Base-by-base conservation (phyloP, 345 rosid genomes). In the Trapa incisa region DNA sequence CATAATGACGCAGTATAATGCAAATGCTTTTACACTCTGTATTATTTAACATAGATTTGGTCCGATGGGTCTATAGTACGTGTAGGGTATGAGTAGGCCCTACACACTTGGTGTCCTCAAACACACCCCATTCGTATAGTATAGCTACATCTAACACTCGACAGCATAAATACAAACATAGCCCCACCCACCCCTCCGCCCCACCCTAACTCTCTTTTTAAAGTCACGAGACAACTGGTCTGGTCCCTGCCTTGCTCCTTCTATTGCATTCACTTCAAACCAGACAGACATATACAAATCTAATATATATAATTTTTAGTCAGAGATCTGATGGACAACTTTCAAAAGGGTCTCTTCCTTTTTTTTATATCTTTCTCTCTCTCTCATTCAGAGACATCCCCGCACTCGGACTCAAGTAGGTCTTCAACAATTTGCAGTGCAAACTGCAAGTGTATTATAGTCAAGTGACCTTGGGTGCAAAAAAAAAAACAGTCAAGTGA, bases 281-380 rank as follows among this genome's bases (percentile, higher is more conserved):
- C 43, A 3, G 43, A 41, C 43, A 41, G 4, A 0, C 2, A 41
- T 41, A 41, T 22, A 22, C 29, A 22, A 22, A 22, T 22, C 29
- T 22, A 22, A 22, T 22, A 22, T 22, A 22, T 22, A 22, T 22
- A 22, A 22, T 22, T 22, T 22, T 22, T 22, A 22, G 29, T 22
- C 29, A 22, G 29, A 22, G 29, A 82, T 88, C 98, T 90, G 97
- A 90, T 83, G 88, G 91, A 85, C 82, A 86, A 85, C 96, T 88
- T 86, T 83, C 83, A 84, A 84, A 80, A 74, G 81, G 10, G n/a
- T 14, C 76, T 78, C 70, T 81, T 78, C 57, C 32, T 12, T 66
- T 32, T 54, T 37, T 12, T 12, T 41, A 2, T 32, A 3, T 37
- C 45, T 41, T 12, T 39, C 64, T 32, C 64, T 65, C 47, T 52